Evolutionary conservation across 164 flowering plant species (phyloP).

Genomic region (Akebia trifoliata): DNA sequence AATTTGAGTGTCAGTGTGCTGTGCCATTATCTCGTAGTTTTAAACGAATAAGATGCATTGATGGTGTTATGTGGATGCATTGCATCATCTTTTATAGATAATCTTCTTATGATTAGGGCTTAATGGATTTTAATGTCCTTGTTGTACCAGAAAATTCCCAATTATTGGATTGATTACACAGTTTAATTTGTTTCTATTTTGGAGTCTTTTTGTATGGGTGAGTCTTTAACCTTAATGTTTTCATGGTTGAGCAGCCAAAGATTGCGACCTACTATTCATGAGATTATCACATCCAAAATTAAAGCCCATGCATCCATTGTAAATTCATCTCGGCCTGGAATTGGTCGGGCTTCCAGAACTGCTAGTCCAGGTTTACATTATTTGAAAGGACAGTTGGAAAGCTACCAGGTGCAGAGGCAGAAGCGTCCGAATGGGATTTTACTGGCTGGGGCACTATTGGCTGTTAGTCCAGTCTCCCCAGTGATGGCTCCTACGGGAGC

Average conservation of each 20-base stretch:
- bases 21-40: too few species aligned
- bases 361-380: conserved; percentile 40
- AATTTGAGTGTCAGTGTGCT: too few species aligned
- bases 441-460: conserved; percentile 51
- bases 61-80: not conserved
- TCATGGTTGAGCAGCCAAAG: conserved; percentile 60
- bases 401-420: conserved; percentile 58
- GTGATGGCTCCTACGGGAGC: conserved; percentile 88
- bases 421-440: conserved; percentile 67
- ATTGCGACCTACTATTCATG: conserved; percentile 89
- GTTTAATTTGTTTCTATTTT: not conserved
- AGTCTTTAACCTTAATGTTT: not conserved
- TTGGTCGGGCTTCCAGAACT: conserved; percentile 38
- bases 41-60: too few species aligned
- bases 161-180: not conserved
- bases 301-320: conserved; percentile 57
- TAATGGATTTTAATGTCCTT: too few species aligned
- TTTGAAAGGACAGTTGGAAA: conserved; percentile 58
- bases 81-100: not conserved
- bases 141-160: too few species aligned
- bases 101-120: not conserved
- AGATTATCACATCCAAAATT: conserved; percentile 79
- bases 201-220: not conserved
- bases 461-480: conserved; percentile 92
- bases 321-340: conserved; percentile 45